A percentile compares a stretch with the other conserved stretches of the same genome.
phyloP scores from a whole-genome alignment of 164 flowering plant genomes.

The Hamamelis virginiana region DNA sequence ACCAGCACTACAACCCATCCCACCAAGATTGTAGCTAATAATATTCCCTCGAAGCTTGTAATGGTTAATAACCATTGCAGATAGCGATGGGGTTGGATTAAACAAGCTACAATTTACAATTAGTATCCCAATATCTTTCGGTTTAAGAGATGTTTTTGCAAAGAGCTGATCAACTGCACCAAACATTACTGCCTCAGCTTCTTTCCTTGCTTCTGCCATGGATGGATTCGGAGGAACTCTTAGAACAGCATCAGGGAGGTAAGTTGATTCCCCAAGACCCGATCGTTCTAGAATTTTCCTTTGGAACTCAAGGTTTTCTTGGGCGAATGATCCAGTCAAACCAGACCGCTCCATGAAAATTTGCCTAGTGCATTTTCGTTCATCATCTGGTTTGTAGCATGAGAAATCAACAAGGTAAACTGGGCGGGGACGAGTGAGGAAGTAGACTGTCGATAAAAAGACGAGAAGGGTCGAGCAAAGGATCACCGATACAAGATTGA shows the following conservation, averaged over 20 bases:
- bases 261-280: constrained; percentile 75
- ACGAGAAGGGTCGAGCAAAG: constrained; percentile 54
- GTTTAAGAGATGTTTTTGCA: constrained; percentile 54
- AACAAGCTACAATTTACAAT: constrained; percentile 81
- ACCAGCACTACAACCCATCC: constrained; percentile 91
- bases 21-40: constrained; percentile 64
- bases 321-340: constrained; percentile 42
- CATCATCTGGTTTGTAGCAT: constrained; percentile 75
- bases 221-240: constrained; percentile 76
- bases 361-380: constrained; percentile 63
- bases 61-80: constrained; percentile 82
- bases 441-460: constrained; percentile 62
- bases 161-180: constrained; percentile 75
- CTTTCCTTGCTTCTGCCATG: constrained; percentile 77
- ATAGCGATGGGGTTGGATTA: constrained; percentile 80
- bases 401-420: constrained; percentile 77
- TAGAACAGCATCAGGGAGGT: constrained; percentile 70
- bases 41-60: constrained; percentile 82
- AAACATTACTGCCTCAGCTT: constrained; percentile 76
- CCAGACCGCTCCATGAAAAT: constrained; percentile 64
- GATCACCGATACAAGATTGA: constrained; percentile 49
- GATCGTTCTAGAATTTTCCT: constrained; percentile 67
- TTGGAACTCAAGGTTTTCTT: constrained; percentile 64
- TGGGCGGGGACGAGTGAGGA: constrained; percentile 75
- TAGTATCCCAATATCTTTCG: constrained; percentile 69